A percentile compares a stretch with the other conserved stretches of the same genome.
Conservation (phyloP, 202 grass and related monocot genomes). For the Carex arenaria region DNA sequence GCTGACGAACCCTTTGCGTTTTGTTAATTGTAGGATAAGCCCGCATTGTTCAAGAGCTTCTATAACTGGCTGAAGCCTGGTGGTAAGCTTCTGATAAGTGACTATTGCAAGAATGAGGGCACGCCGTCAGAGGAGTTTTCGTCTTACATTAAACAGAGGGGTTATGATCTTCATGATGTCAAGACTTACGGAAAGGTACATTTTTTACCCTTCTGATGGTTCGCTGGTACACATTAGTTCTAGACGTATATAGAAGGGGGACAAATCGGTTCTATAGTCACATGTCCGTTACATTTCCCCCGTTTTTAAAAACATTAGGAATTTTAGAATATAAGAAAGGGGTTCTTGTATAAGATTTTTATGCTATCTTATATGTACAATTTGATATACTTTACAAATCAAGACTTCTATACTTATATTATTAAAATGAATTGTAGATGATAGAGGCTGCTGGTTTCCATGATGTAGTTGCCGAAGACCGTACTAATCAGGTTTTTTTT, state of each 20-base stretch:
- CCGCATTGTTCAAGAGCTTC: conserved; percentile 75
- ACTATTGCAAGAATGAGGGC: conserved; percentile 83
- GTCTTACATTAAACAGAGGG: conserved; percentile 76
- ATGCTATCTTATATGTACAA: neutral
- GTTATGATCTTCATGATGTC: conserved; percentile 91
- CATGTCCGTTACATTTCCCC: neutral
- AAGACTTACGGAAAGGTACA: conserved; percentile 84
- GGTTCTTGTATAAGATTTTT: neutral
- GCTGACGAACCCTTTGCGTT: neutral
- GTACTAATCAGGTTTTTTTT: conserved; percentile 83
- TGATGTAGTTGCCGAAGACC: conserved; percentile 74
- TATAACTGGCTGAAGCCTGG: conserved; percentile 94
- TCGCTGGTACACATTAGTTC: neutral
- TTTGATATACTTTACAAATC: neutral
- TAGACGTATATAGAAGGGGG: neutral
- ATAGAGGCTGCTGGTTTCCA: conserved; percentile 70
- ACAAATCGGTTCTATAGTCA: neutral
- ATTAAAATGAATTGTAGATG: conserved; percentile 51
- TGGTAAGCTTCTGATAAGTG: conserved; percentile 86
- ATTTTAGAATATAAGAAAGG: neutral
- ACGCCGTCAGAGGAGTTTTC: conserved; percentile 71
- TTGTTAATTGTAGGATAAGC: conserved; percentile 64
- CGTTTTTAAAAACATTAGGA: neutral
- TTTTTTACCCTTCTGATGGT: conserved; percentile 11
- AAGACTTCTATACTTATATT: neutral